These are phyloP conservation scores for Xeromyces bisporus DNA, from an alignment of 495 filamentous ascomycete genomes.

Conservation along the genomic window DNA sequence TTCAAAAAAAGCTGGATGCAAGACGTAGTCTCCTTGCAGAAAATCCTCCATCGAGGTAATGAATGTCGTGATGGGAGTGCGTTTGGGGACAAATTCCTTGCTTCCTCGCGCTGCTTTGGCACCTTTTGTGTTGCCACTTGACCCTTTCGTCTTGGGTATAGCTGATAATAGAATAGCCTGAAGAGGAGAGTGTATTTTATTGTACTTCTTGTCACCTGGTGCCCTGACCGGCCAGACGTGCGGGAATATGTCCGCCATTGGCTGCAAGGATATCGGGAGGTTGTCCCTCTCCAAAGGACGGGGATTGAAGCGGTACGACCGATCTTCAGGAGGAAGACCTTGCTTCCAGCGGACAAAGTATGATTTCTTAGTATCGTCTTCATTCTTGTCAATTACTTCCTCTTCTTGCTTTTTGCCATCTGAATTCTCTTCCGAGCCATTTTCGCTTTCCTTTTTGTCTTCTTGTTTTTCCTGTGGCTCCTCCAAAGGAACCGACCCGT, in stretches of 20 bases:
- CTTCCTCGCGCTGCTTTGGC: slow-evolving; percentile 38
- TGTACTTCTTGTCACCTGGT: slow-evolving; percentile 65
- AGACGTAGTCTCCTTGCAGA: slow-evolving; percentile 59
- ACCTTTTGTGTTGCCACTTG: slow-evolving; percentile 34
- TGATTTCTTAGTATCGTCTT: slow-evolving; percentile 9
- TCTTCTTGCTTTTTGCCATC: slow-evolving; percentile 2
- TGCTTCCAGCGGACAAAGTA: slow-evolving; percentile 29
- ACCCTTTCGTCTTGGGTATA: slow-evolving; percentile 43
- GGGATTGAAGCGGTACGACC: slow-evolving; percentile 51
- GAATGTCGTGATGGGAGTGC: slow-evolving; percentile 64
- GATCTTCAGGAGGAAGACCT: slow-evolving; percentile 23
- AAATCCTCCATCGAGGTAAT: slow-evolving; percentile 54
- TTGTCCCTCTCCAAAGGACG: slow-evolving; percentile 38
- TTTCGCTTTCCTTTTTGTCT: neutral
- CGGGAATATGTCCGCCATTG: slow-evolving; percentile 65
- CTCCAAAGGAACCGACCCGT: slow-evolving; percentile 41
- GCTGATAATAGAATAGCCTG: slow-evolving; percentile 59
- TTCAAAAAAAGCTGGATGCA: slow-evolving; percentile 55
- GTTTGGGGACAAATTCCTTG: slow-evolving; percentile 44
- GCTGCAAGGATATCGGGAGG: slow-evolving; percentile 46
- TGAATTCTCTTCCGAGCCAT: neutral
- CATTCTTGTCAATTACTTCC: slow-evolving; percentile 4
- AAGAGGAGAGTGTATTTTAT: slow-evolving; percentile 68
- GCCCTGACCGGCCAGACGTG: slow-evolving; percentile 80
- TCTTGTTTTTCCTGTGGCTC: slow-evolving; percentile 14